These are phyloP conservation scores for Emydomyces testavorans DNA, from an alignment of 2,329 filamentous ascomycete species.

Conservation along the genomic window DNA sequence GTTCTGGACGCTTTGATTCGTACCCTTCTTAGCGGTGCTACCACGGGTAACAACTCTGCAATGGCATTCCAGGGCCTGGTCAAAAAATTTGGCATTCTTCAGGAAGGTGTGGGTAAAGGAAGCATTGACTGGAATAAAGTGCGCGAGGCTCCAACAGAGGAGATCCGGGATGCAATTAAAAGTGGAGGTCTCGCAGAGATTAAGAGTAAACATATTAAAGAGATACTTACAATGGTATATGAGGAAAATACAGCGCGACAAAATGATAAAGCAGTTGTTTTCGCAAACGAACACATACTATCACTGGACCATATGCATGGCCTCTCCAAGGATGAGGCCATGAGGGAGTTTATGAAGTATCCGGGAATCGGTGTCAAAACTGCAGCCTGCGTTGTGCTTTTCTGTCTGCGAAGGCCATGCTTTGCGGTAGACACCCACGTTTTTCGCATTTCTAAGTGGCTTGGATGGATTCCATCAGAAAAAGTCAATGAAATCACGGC, in stretches of 20 bases:
- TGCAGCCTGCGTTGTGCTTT: conserved; percentile 52
- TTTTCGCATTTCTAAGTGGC: conserved; percentile 50
- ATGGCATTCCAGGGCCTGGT: conserved; percentile 55
- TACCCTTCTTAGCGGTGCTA: conserved; percentile 51
- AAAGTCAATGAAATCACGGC: conserved; percentile 40
- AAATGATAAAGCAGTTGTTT: conserved; percentile 45
- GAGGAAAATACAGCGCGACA: conserved; percentile 53
- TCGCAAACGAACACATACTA: conserved; percentile 48
- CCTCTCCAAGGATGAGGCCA: conserved; percentile 45
- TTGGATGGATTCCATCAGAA: conserved; percentile 48
- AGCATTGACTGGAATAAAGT: conserved; percentile 68
- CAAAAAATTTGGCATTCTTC: conserved; percentile 50
- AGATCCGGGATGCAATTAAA: conserved; percentile 59
- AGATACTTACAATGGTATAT: conserved; percentile 60
- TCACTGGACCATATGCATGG: conserved; percentile 53
- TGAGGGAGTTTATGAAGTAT: conserved; percentile 46
- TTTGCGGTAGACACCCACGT: conserved; percentile 59
- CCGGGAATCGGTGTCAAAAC: conserved; percentile 57
- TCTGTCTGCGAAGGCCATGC: conserved; percentile 51
- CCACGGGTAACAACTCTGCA: conserved; percentile 50
- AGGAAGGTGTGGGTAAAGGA: conserved; percentile 54
- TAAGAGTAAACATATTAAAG: conserved; percentile 63
- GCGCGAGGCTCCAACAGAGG: conserved; percentile 44
- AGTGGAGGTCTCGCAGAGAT: conserved; percentile 57
- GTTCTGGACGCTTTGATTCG: conserved; percentile 54